phyloP scores from a whole-genome alignment of 345 rosid genomes.

The Toxicodendron radicans region DNA sequence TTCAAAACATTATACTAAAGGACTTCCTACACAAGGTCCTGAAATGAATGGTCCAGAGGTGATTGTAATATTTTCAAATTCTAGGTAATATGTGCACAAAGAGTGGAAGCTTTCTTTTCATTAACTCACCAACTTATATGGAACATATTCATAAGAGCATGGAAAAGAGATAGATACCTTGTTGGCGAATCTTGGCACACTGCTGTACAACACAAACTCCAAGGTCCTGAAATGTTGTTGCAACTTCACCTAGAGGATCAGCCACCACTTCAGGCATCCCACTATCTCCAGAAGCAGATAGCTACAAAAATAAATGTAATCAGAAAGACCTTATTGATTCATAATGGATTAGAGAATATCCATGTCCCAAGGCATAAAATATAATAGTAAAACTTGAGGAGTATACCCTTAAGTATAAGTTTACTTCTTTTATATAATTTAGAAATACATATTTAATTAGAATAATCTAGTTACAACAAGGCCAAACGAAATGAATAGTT shows the following conservation, averaged over 20 bases:
- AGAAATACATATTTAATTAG: too few relatives aligned
- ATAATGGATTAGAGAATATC: too few relatives aligned
- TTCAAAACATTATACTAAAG: not conserved
- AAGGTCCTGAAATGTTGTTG: slow-evolving; percentile 78
- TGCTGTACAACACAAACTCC: slow-evolving; percentile 94
- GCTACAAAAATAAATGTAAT: slow-evolving; percentile 35
- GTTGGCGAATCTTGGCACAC: slow-evolving; percentile 95
- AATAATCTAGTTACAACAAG: too few relatives aligned
- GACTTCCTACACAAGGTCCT: not conserved
- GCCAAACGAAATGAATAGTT: too few relatives aligned
- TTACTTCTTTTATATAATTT: too few relatives aligned
- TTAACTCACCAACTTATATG: not conserved
- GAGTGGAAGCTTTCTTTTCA: slow-evolving; percentile 2
- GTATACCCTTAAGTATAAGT: too few relatives aligned
- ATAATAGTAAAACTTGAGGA: too few relatives aligned
- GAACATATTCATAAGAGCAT: not conserved
- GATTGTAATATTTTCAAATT: not conserved
- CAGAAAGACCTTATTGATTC: not conserved
- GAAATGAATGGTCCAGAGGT: not conserved
- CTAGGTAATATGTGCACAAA: not conserved
- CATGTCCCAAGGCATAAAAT: too few relatives aligned
- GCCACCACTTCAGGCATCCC: slow-evolving; percentile 89
- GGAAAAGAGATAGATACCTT: slow-evolving; percentile 48
- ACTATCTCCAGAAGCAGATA: slow-evolving; percentile 95
- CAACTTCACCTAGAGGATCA: slow-evolving; percentile 90